Evolutionary conservation across 805 yeast species (phyloP).

Genomic region (Nakazawaea ambrosiae): DNA sequence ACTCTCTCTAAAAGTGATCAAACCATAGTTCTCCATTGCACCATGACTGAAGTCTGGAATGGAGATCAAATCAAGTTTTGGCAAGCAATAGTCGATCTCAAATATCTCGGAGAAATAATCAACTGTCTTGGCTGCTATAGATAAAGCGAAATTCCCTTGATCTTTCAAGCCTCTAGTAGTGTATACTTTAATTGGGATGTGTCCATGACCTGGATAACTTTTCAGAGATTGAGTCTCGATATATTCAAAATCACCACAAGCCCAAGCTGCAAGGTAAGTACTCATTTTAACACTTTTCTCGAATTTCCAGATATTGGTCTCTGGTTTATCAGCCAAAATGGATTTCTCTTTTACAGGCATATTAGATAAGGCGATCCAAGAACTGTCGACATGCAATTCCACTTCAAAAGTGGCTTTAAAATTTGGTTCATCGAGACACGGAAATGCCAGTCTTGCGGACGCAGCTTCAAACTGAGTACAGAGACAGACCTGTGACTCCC

Average conservation of each 20-base stretch:
- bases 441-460: slow-evolving; percentile 53
- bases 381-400: slow-evolving; percentile 24
- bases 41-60: slow-evolving; percentile 76
- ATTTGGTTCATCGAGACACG: slow-evolving; percentile 51
- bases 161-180: slow-evolving; percentile 42
- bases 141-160: slow-evolving; percentile 41
- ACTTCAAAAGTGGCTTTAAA: slow-evolving; percentile 51
- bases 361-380: slow-evolving; percentile 34
- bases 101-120: slow-evolving; percentile 42
- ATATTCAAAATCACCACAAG: slow-evolving; percentile 49
- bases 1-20: slow-evolving; percentile 59
- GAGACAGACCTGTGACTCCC: slow-evolving; percentile 30
- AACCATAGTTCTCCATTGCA: slow-evolving; percentile 92
- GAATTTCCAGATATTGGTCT: too few species aligned
- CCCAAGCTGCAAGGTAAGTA: slow-evolving; percentile 53
- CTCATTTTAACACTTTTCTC: slow-evolving; percentile 48
- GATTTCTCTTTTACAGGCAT: slow-evolving; percentile 31
- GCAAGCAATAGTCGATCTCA: slow-evolving; percentile 60
- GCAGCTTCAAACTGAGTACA: slow-evolving; percentile 55
- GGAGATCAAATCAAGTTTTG: slow-evolving; percentile 74
- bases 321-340: slow-evolving; percentile 8
- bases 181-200: slow-evolving; percentile 45
- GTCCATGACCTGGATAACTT: slow-evolving; percentile 30
- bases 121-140: slow-evolving; percentile 40
- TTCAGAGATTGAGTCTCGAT: slow-evolving; percentile 38